A percentile compares a stretch with the other conserved stretches of the same genome.
Conservation (phyloP, 2,329 filamentous ascomycete species). For the Passalora sequoiae region DNA sequence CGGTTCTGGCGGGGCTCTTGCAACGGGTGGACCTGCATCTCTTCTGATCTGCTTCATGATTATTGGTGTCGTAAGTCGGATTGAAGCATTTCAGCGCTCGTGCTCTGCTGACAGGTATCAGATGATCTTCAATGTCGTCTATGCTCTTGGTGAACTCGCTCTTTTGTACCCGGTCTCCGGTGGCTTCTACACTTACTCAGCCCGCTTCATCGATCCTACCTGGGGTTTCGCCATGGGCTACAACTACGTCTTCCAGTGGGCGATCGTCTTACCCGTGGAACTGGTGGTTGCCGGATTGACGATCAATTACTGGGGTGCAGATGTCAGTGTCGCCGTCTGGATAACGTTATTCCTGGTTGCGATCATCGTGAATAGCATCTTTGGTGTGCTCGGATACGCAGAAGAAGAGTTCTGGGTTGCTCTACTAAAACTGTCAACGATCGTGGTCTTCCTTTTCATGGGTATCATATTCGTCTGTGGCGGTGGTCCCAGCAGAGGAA, state of each 20-base stretch:
- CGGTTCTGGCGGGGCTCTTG: constrained; percentile 46
- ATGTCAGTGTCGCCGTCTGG: constrained; percentile 22
- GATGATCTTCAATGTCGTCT: constrained; percentile 41
- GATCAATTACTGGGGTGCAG: constrained; percentile 25
- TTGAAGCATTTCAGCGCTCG: neutral
- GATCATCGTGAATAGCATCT: constrained; percentile 25
- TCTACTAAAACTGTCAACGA: constrained; percentile 35
- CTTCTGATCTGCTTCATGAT: constrained; percentile 30
- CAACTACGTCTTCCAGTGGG: constrained; percentile 31
- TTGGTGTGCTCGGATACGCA: constrained; percentile 29
- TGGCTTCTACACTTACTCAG: constrained; percentile 38
- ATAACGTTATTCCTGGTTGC: constrained; percentile 23
- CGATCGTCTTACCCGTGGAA: constrained; percentile 26
- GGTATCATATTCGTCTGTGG: constrained; percentile 55
- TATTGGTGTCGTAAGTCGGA: constrained; percentile 30
- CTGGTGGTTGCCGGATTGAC: constrained; percentile 24
- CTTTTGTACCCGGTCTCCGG: constrained; percentile 40
- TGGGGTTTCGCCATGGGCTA: constrained; percentile 32
- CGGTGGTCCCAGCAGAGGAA: constrained; percentile 45
- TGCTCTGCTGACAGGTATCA: constrained; percentile 6
- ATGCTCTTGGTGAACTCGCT: constrained; percentile 40
- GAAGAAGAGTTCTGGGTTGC: constrained; percentile 30
- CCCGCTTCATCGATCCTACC: constrained; percentile 43
- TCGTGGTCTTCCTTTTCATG: constrained; percentile 58
- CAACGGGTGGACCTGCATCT: constrained; percentile 46